These are phyloP conservation scores for Metschnikowia amazonensis DNA, from an alignment of 805 yeast genomes.

Conservation along the genomic window DNA sequence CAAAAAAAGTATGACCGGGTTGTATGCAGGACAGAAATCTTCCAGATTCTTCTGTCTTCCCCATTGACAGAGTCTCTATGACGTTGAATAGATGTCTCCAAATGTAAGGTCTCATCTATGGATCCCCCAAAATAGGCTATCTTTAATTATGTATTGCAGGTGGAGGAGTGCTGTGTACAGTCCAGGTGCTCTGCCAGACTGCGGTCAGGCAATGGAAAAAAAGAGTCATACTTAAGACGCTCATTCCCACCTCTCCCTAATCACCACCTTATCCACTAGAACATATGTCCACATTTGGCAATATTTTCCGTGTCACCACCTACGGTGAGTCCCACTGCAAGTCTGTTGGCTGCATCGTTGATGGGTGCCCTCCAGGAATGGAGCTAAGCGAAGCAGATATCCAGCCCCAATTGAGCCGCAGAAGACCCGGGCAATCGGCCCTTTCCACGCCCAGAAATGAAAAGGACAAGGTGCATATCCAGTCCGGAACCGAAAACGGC, in stretches of 20 bases:
- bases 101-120: too few relatives aligned
- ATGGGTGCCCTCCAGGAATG: slow-evolving; percentile 97
- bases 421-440: slow-evolving; percentile 96
- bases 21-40: too few relatives aligned
- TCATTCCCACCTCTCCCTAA: background rate
- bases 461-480: slow-evolving; percentile 88
- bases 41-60: too few relatives aligned
- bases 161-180: background rate
- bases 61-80: too few relatives aligned
- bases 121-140: too few relatives aligned
- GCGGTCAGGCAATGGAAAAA: slow-evolving; percentile 1
- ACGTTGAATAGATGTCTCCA: too few relatives aligned
- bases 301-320: slow-evolving; percentile 68
- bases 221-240: background rate
- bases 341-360: slow-evolving; percentile 97
- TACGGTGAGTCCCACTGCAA: slow-evolving; percentile 98
- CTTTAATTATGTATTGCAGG: background rate
- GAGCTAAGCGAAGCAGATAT: slow-evolving; percentile 78
- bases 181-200: background rate
- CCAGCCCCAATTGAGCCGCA: slow-evolving; percentile 92
- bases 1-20: too few relatives aligned
- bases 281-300: slow-evolving; percentile 41
- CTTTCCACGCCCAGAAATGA: slow-evolving; percentile 94
- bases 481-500: slow-evolving; percentile 91
- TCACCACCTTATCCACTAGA: background rate